Evolutionary conservation across 192 early-diverging fungal species (phyloP), one percentile per base, ranked within the genome.

Genomic region (Coemansia reversa): DNA sequence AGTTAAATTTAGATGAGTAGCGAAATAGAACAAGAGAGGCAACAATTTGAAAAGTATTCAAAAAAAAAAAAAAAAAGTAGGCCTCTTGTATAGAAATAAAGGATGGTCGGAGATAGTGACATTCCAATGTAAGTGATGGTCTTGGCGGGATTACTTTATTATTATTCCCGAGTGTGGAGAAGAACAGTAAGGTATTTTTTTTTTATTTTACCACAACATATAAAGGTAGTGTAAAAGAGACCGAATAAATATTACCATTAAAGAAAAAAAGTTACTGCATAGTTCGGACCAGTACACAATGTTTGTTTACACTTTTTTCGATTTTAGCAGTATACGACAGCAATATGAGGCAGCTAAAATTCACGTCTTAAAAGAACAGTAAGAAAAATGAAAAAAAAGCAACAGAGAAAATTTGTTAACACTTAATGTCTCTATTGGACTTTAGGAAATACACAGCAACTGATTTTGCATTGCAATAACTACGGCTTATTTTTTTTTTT

Each of bases 281-380:
- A 24, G 5, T 29, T 29, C 60, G 16, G 50, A 48, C 60, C 50
- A 29, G 39, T 22, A 19, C 19, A 23, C 29, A 12, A 23, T 63
- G 22, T 45, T 63, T 63, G 53, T 63, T 63, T 55, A 55, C 62
- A 63, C 29, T n/a, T n/a, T 55, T 63, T 55, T 23, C 35, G 35
- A 3, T 11, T 39, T 12, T 39, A 39, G 35, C 35, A 39, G 35
- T 39, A 39, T 39, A 11, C 35, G 35, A 39, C 35, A 39, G 35
- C 35, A 39, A 39, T 39, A 39, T 39, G 12, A 2, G 4, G 8
- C 8, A 39, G 4, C 35, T 9, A 11, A 39, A 39, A 39, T 39
- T 9, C 8, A 39, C 45, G 45, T 16, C 11, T 57, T 5, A 28
- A 32, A 57, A 32, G 8, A 28, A 28, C 19, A 57, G 32, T 27